A percentile compares a stretch with the other conserved stretches of the same genome.
Evolutionary conservation across 2,329 filamentous ascomycete genomes (phyloP).

Genomic region (Aureobasidium musti): DNA sequence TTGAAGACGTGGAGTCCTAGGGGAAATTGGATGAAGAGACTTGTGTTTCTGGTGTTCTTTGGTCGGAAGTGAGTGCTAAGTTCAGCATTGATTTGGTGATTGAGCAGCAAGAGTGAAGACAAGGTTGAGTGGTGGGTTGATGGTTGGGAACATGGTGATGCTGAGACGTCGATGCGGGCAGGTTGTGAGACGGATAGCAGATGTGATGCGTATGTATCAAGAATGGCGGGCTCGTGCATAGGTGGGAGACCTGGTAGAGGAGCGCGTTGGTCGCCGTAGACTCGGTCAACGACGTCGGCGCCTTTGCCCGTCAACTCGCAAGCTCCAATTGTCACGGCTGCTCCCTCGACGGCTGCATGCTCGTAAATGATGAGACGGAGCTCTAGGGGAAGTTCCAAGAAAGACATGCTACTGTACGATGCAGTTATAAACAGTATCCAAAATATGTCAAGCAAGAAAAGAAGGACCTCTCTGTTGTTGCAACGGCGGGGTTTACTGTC

Average conservation of each 20-base stretch:
- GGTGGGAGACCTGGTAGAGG: slow-evolving; percentile 45
- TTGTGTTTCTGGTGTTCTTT: slow-evolving; percentile 38
- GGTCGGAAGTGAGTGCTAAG: slow-evolving; percentile 40
- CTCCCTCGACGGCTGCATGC: slow-evolving; percentile 43
- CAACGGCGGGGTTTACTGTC: background rate
- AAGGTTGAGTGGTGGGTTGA: slow-evolving; percentile 21
- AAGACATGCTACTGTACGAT: slow-evolving; percentile 21
- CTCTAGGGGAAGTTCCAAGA: slow-evolving; percentile 44
- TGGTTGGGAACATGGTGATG: background rate
- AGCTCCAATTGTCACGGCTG: slow-evolving; percentile 45
- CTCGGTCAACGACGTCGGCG: slow-evolving; percentile 39
- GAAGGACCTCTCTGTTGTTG: background rate
- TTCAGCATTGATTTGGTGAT: slow-evolving; percentile 43
- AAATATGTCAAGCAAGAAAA: background rate
- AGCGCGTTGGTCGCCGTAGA: slow-evolving; percentile 34
- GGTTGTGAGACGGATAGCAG: slow-evolving; percentile 41
- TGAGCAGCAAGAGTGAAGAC: slow-evolving; percentile 34
- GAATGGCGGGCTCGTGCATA: slow-evolving; percentile 43
- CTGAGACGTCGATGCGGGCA: slow-evolving; percentile 34
- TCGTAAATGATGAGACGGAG: slow-evolving; percentile 48
- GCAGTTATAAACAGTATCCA: background rate
- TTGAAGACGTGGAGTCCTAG: slow-evolving; percentile 46
- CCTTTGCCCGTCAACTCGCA: slow-evolving; percentile 41
- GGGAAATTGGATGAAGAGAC: slow-evolving; percentile 47
- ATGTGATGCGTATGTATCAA: slow-evolving; percentile 39